Conservation (phyloP, 2,329 filamentous ascomycete genomes). For the Fusarium fujikuroi region DNA sequence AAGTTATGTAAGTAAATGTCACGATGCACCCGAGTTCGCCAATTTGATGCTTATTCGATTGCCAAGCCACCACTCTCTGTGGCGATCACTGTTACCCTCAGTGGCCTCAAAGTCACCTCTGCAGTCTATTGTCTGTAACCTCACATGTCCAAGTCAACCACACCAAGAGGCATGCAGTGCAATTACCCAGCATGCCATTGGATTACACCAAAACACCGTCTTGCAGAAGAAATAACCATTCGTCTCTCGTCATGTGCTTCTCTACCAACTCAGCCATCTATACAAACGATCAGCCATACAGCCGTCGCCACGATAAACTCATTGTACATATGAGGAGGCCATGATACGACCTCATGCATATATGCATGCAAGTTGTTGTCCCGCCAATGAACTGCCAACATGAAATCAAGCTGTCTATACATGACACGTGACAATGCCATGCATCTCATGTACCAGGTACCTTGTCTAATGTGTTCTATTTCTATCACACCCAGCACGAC, state of each 20-base stretch:
- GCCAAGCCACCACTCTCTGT: not conserved
- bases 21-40: not conserved
- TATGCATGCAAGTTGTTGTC: constrained; percentile 20
- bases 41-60: not conserved
- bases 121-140: not conserved
- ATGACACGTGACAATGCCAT: not conserved
- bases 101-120: constrained; percentile 5
- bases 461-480: not conserved
- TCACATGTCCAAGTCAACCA: not conserved
- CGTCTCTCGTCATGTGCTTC: not conserved
- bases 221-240: not conserved
- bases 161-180: constrained; percentile 19
- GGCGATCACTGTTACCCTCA: not conserved
- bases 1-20: not conserved
- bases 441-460: not conserved
- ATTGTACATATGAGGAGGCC: constrained; percentile 4
- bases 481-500: not conserved
- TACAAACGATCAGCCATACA: constrained; percentile 14
- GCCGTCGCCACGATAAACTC: constrained; percentile 32
- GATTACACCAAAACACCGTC: not conserved
- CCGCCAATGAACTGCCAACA: constrained; percentile 8
- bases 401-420: not conserved
- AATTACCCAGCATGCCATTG: constrained; percentile 26
- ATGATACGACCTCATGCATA: constrained; percentile 9
- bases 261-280: not conserved